These are phyloP conservation scores for Didymella lethalis DNA, from an alignment of 2,329 filamentous ascomycete genomes.

Conservation along the genomic window DNA sequence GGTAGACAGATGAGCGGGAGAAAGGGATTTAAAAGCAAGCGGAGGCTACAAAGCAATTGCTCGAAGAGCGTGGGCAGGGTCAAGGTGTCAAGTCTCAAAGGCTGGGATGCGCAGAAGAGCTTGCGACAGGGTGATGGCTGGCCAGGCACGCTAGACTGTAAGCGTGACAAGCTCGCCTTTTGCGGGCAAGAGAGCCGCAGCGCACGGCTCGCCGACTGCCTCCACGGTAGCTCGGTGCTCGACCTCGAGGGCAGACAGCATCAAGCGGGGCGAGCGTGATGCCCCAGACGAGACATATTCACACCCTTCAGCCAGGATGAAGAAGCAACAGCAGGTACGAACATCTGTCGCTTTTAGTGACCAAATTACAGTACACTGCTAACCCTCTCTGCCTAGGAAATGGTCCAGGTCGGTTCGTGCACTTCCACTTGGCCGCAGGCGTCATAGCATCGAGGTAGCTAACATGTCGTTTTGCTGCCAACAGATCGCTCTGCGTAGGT, in stretches of 20 bases:
- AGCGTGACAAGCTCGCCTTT: conserved; percentile 5
- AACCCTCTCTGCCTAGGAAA: conserved; percentile 71
- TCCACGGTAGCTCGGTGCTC: conserved; percentile 12
- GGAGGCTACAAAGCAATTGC: conserved; percentile 4
- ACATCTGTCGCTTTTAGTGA: too few species aligned
- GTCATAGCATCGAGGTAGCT: conserved; percentile 46
- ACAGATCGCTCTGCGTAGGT: conserved; percentile 51
- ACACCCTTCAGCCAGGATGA: conserved; percentile 27
- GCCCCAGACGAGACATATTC: conserved; percentile 50
- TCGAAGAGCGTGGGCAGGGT: neutral
- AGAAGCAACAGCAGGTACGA: conserved; percentile 55
- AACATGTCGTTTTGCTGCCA: conserved; percentile 40
- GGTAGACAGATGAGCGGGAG: neutral
- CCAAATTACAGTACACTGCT: conserved; percentile 22
- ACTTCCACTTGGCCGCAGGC: conserved; percentile 31
- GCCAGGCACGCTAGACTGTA: conserved; percentile 8
- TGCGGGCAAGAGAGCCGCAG: conserved; percentile 13
- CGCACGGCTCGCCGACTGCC: conserved; percentile 2
- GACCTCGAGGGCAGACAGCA: conserved; percentile 11
- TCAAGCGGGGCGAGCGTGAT: conserved; percentile 20
- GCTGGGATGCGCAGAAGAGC: conserved; percentile 7
- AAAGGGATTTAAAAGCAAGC: neutral
- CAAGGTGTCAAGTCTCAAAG: conserved; percentile 11
- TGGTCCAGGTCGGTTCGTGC: conserved; percentile 98
- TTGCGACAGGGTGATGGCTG: conserved; percentile 11